Percentiles rank a stretch among this genome's conserved stretches.
These are phyloP conservation scores for Gnetum montanum DNA, from an alignment of 75 land plant genomes.

Conservation along the genomic window DNA sequence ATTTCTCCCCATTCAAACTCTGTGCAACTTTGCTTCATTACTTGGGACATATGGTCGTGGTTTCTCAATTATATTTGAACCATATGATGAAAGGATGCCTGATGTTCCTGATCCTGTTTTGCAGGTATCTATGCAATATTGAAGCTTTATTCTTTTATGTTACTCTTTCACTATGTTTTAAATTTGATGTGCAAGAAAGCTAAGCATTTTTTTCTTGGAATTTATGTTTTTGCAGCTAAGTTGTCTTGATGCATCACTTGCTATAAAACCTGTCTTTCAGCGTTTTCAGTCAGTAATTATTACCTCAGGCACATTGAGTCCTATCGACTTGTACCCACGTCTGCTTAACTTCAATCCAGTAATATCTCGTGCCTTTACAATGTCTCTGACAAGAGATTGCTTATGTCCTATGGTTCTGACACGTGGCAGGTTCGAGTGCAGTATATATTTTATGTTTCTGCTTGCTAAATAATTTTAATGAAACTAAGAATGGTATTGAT, in stretches of 20 bases:
- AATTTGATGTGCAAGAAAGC: neutral
- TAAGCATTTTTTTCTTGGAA: neutral
- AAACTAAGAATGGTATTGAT: too few species aligned
- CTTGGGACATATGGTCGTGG: constrained; percentile 91
- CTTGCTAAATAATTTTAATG: too few species aligned
- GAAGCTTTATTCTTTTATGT: neutral
- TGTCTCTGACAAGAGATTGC: constrained; percentile 97
- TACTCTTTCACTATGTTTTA: neutral
- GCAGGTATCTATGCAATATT: constrained; percentile 40
- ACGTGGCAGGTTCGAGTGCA: constrained; percentile 93
- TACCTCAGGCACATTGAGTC: constrained; percentile 96
- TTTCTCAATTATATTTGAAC: constrained; percentile 97
- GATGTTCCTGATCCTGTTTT: constrained; percentile 94
- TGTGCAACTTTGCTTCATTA: constrained; percentile 94
- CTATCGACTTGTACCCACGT: constrained; percentile 95
- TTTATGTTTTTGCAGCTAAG: constrained; percentile 56
- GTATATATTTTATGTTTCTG: too few species aligned
- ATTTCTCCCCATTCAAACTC: constrained; percentile 82
- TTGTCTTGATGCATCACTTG: constrained; percentile 98
- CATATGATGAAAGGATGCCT: constrained; percentile 98
- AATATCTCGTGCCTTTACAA: constrained; percentile 77
- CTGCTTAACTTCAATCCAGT: constrained; percentile 97
- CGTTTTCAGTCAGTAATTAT: constrained; percentile 95
- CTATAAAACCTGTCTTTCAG: constrained; percentile 96
- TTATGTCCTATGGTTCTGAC: constrained; percentile 99